phyloP scores from a whole-genome alignment of 768 basidiomycete genomes.

The Termitomyces sp. region DNA sequence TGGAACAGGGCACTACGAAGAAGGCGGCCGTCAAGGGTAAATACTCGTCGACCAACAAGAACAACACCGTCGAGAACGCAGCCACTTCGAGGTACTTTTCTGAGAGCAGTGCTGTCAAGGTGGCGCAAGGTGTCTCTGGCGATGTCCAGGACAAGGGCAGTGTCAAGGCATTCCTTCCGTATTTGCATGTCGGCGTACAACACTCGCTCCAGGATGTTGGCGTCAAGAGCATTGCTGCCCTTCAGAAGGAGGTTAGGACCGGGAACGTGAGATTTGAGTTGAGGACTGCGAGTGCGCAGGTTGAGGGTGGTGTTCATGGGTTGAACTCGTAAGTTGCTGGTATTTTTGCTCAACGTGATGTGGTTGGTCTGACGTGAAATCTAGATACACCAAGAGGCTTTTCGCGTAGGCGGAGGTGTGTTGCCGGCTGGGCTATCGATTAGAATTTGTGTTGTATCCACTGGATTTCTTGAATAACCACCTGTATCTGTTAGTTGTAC shows the following conservation, averaged over 20 bases:
- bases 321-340: slow-evolving; percentile 76
- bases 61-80: slow-evolving; percentile 73
- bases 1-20: slow-evolving; percentile 70
- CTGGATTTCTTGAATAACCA: slow-evolving; percentile 4
- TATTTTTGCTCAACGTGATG: slow-evolving; percentile 6
- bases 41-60: slow-evolving; percentile 45
- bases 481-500: slow-evolving; percentile 8
- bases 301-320: slow-evolving; percentile 95
- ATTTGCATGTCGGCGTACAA: slow-evolving; percentile 77
- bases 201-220: slow-evolving; percentile 96
- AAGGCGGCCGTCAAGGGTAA: slow-evolving; percentile 33
- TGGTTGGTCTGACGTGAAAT: slow-evolving; percentile 3
- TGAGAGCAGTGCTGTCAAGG: slow-evolving; percentile 89
- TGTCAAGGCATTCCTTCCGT: slow-evolving; percentile 88
- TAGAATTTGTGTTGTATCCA: not conserved
- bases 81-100: slow-evolving; percentile 97
- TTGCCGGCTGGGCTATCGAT: not conserved
- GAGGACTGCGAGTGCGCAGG: slow-evolving; percentile 91
- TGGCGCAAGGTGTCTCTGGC: slow-evolving; percentile 94
- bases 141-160: slow-evolving; percentile 98
- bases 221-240: slow-evolving; percentile 58
- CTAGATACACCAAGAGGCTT: slow-evolving; percentile 38
- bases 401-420: slow-evolving; percentile 18
- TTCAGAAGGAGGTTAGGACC: slow-evolving; percentile 60
- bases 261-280: slow-evolving; percentile 86